Evolutionary conservation across 139 green algal species (phyloP), one percentile per base, ranked within the genome.

Genomic region (Picochlorum sp.): DNA sequence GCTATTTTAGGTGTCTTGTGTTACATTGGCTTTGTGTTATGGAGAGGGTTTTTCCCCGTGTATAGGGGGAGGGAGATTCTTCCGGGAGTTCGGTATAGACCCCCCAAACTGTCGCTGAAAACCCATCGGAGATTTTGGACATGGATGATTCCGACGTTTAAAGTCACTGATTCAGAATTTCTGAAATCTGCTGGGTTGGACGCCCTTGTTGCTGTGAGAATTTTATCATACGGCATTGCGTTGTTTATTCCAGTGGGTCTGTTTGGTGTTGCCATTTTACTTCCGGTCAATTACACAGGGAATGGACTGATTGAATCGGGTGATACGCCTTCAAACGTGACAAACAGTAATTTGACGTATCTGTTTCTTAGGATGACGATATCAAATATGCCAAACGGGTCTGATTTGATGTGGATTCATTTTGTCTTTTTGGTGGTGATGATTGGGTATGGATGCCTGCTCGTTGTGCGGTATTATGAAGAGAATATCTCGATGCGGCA

Each of bases 181-280:
- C 51, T 83, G 21, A 49, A 50, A 31, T 69, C 49, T 21, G 49
- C 74, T 20, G 76, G 76, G 11, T 58, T 82, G 16, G 76, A 83
- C 58, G 76, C 73, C 0, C 31, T 83, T 60, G 76, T 81, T 30
- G 16, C 68, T 4, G 62, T 79, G 45, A 52, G 60, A 23, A 11
- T 76, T 21, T 41, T 76, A 49, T 56, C 60, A 18, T 66, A 66
- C 44, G 60, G 60, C n/a, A 20, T 59, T 38, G 14, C 34, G 13
- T 45, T 66, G 15, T 55, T 66, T 20, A 50, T 66, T 44, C 60
- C 60, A 20, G 15, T 66, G 6, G 38, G n/a, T 49, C 52, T 66
- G n/a, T 44, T 55, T 26, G 60, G 60, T 21, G 23, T 66, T 21
- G 60, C n/a, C 13, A 31, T 66, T 11, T 24, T 62, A 14, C 37